phyloP scores from a whole-genome alignment of 2,329 filamentous ascomycete species.

The Penicillium sp. region DNA sequence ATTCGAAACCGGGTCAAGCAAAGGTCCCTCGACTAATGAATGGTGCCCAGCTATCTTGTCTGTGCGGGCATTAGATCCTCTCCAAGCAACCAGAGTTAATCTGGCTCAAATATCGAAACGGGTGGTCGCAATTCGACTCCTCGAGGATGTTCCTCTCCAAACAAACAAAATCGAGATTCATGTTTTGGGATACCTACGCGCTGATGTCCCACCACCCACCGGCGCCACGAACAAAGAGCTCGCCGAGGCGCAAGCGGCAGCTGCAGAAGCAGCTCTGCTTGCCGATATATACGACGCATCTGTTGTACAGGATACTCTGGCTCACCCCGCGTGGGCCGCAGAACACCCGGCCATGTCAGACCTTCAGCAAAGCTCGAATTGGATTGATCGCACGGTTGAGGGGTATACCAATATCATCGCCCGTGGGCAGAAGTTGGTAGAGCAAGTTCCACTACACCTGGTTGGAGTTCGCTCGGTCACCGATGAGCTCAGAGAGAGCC shows the following conservation, averaged over 20 bases:
- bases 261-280: constrained; percentile 34
- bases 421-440: constrained; percentile 54
- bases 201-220: constrained; percentile 23
- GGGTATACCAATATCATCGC: constrained; percentile 50
- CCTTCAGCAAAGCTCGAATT: constrained; percentile 31
- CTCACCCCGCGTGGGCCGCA: constrained; percentile 38
- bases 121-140: constrained; percentile 36
- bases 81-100: constrained; percentile 45
- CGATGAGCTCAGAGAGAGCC: constrained; percentile 47
- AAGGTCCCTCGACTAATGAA: constrained; percentile 34
- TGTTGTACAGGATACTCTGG: constrained; percentile 35
- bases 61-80: constrained; percentile 44
- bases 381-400: constrained; percentile 45
- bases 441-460: constrained; percentile 58
- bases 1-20: constrained; percentile 28
- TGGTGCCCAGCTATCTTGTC: constrained; percentile 63
- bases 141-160: constrained; percentile 24
- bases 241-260: constrained; percentile 34
- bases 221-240: constrained; percentile 21
- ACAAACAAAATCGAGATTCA: constrained; percentile 50
- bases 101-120: constrained; percentile 53
- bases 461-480: constrained; percentile 54
- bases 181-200: constrained; percentile 60
- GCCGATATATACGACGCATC: constrained; percentile 40
- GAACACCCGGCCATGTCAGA: constrained; percentile 17